Percentiles rank a stretch among this genome's conserved stretches.
Evolutionary conservation across 2,329 filamentous ascomycete genomes (phyloP).

Genomic region (Escovopsis sp.): DNA sequence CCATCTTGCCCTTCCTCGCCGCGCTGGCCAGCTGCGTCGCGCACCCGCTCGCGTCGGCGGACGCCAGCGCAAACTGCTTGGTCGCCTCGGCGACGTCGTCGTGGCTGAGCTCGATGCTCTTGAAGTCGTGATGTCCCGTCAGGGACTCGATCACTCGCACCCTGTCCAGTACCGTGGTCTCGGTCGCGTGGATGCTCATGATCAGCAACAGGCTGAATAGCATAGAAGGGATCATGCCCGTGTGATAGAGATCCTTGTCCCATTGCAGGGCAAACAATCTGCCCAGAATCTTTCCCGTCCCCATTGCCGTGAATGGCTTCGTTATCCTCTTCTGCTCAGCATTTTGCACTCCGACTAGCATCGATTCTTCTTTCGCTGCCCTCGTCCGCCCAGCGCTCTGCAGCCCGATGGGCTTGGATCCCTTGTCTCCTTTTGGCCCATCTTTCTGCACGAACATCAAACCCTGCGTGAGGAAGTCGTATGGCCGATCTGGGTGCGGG

Average conservation of each 20-base stretch:
- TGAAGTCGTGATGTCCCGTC: slow-evolving; percentile 21
- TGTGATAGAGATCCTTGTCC: slow-evolving; percentile 11
- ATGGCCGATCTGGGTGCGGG: not conserved
- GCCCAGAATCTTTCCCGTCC: slow-evolving; percentile 11
- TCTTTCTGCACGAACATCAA: slow-evolving; percentile 17
- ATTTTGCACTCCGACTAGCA: too few species aligned
- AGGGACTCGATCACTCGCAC: slow-evolving; percentile 20
- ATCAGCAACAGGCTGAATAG: slow-evolving; percentile 18
- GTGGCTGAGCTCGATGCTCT: slow-evolving; percentile 8
- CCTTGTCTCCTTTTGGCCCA: too few species aligned
- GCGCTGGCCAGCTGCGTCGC: slow-evolving; percentile 22
- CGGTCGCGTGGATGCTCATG: slow-evolving; percentile 17
- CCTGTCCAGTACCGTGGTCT: slow-evolving; percentile 16
- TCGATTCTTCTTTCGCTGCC: too few species aligned
- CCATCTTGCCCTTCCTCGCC: slow-evolving; percentile 19
- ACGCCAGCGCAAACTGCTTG: slow-evolving; percentile 10
- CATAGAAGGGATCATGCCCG: slow-evolving; percentile 21
- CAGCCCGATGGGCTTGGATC: too few species aligned
- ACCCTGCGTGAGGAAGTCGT: slow-evolving; percentile 12
- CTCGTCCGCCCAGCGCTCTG: too few species aligned
- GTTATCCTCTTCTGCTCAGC: too few species aligned
- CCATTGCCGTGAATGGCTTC: too few species aligned
- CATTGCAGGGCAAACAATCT: slow-evolving; percentile 14
- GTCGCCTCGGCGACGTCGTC: slow-evolving; percentile 4
- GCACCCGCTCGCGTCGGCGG: slow-evolving; percentile 18